Evolutionary conservation across 306 rosid genomes (phyloP).

Genomic region (Vigna hirtella): DNA sequence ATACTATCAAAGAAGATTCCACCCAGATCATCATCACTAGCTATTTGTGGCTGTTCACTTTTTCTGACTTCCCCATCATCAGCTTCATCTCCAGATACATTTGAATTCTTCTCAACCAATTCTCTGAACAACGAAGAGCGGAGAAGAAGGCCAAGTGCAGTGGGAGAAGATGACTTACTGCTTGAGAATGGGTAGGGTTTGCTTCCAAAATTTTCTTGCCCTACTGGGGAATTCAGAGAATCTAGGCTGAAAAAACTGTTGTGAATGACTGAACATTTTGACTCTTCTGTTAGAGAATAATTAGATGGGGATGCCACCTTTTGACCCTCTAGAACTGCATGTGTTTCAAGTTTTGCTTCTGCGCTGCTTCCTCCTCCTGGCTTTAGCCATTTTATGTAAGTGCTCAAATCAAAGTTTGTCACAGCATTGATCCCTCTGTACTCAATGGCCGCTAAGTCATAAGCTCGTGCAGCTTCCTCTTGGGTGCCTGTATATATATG

Average conservation of each 20-base stretch:
- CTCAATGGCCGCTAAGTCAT: conserved; percentile 92
- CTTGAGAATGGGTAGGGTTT: conserved; percentile 33
- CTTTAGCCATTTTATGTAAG: conserved; percentile 82
- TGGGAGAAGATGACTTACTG: conserved; percentile 68
- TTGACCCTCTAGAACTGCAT: conserved; percentile 41
- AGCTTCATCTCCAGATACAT: conserved; percentile 56
- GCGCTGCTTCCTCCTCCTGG: conserved; percentile 48
- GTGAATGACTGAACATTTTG: conserved; percentile 43
- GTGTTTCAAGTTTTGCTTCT: conserved; percentile 43
- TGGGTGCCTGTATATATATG: conserved; percentile 59
- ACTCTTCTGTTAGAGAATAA: conserved; percentile 47
- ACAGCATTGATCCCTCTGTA: conserved; percentile 89
- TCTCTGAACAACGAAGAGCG: conserved; percentile 69
- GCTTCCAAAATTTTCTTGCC: conserved; percentile 48
- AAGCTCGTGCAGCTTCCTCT: conserved; percentile 94
- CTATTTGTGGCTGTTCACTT: conserved; percentile 45
- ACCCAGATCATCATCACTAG: conserved; percentile 56
- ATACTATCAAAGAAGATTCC: conserved; percentile 60
- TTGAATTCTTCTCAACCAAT: conserved; percentile 71
- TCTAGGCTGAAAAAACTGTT: conserved; percentile 45
- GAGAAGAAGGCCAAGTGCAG: conserved; percentile 79
- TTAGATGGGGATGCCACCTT: conserved; percentile 41
- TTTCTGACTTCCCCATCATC: conserved; percentile 56
- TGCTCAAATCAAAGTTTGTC: conserved; percentile 85
- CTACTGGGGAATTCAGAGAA: conserved; percentile 46